Percentiles rank a stretch among this genome's conserved stretches.
Conservation (phyloP, 1,284 basidiomycete genomes). For the Heterobasidion parviporum region DNA sequence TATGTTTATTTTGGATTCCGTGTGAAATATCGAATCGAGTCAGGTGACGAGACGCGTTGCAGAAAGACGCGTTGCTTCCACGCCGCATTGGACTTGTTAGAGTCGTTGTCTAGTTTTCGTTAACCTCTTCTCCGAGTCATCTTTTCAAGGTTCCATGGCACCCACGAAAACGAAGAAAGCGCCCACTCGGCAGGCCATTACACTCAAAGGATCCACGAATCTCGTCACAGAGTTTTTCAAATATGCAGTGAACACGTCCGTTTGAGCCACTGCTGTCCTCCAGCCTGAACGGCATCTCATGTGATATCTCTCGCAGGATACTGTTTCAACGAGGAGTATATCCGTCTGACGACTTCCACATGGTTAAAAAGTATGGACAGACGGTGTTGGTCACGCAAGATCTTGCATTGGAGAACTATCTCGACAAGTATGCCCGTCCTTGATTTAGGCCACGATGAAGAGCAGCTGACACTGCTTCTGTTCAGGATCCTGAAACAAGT, state of each 20-base stretch:
- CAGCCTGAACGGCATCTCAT: constrained; percentile 3
- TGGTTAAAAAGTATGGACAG: constrained; percentile 98
- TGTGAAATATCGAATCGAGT: too few relatives aligned
- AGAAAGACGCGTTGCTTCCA: too few relatives aligned
- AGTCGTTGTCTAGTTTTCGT: too few relatives aligned
- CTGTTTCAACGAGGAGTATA: constrained; percentile 97
- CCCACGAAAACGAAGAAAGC: constrained; percentile 33
- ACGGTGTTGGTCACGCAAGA: constrained; percentile 94
- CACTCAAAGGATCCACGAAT: constrained; percentile 90
- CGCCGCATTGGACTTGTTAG: too few relatives aligned
- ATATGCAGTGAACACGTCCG: constrained; percentile 91
- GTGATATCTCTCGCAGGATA: constrained; percentile 49
- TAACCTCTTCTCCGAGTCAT: too few relatives aligned
- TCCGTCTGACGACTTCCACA: constrained; percentile 97
- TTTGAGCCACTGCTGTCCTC: constrained; percentile 11
- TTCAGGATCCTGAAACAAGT: constrained; percentile 84
- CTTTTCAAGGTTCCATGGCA: neutral
- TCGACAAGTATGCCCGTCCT: constrained; percentile 53
- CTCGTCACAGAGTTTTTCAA: constrained; percentile 99
- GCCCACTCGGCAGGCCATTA: constrained; percentile 69
- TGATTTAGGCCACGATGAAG: too few relatives aligned
- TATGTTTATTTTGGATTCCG: too few relatives aligned
- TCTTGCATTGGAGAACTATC: constrained; percentile 85
- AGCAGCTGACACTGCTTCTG: constrained; percentile 1
- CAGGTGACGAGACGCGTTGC: too few relatives aligned